These are phyloP conservation scores for Aspergillus sparsus DNA, from an alignment of 495 filamentous ascomycete species.

Conservation along the genomic window DNA sequence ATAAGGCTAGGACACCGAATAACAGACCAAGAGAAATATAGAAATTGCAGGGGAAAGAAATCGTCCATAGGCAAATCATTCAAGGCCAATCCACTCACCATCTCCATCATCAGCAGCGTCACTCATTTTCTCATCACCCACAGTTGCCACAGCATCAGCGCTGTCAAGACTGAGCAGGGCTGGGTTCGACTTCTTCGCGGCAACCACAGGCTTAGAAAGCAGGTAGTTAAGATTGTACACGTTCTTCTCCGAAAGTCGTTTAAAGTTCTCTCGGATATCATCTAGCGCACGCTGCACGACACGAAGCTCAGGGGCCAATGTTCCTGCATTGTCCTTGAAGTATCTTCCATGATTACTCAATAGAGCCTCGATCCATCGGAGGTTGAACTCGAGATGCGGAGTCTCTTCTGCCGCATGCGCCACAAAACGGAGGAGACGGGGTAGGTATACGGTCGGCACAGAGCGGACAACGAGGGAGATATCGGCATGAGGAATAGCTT, in stretches of 20 bases:
- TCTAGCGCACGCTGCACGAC: conserved; percentile 72
- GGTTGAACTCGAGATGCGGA: conserved; percentile 89
- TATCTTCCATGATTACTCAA: conserved; percentile 79
- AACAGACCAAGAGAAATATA: conserved; percentile 18
- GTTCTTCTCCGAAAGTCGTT: conserved; percentile 81
- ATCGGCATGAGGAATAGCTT: conserved; percentile 72
- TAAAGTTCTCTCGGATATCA: conserved; percentile 73
- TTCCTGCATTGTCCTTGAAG: conserved; percentile 73
- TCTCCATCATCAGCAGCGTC: conserved; percentile 37
- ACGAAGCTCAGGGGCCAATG: conserved; percentile 78
- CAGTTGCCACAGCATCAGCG: conserved; percentile 23
- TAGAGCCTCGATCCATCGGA: conserved; percentile 88
- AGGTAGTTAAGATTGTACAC: conserved; percentile 83
- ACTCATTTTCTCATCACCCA: conserved; percentile 37
- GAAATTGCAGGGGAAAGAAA: conserved; percentile 30
- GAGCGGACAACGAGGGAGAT: conserved; percentile 76
- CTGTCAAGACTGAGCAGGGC: conserved; percentile 33
- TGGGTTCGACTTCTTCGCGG: conserved; percentile 33
- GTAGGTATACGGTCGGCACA: conserved; percentile 84
- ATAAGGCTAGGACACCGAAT: conserved; percentile 11
- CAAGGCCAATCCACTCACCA: conserved; percentile 44
- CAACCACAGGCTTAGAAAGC: conserved; percentile 47
- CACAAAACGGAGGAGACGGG: conserved; percentile 79
- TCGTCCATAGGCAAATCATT: conserved; percentile 30
- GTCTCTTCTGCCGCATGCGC: conserved; percentile 83